Base-by-base conservation (phyloP, 768 basidiomycete species). In the Naganishia friedmannii region DNA sequence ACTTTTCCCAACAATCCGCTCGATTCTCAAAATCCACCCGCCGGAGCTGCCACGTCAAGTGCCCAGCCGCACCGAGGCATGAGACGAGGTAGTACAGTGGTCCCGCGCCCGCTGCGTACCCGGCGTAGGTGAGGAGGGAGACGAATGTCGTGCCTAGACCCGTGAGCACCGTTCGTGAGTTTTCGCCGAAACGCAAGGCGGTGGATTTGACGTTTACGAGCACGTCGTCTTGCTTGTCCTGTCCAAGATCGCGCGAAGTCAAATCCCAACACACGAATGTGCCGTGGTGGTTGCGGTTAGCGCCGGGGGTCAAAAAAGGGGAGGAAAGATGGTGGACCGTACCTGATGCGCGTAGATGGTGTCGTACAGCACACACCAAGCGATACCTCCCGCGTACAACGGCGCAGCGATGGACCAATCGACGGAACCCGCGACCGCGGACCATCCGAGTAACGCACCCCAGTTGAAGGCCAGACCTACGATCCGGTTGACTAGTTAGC, bases 261-360 rank as follows among this genome's bases (percentile, higher is more conserved):
- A n/a, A n/a, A n/a, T n/a, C n/a, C n/a, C n/a, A n/a, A n/a, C n/a
- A 28, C 66, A n/a, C 45, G 51, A 26, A 48, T 12, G 34, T 12
- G 34, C 34, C 34, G 12, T 37, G 34, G 12, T 37, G 34, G 34
- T 37, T n/a, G n/a, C n/a, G n/a, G n/a, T n/a, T n/a, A n/a, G n/a
- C n/a, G n/a, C n/a, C n/a, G n/a, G n/a, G n/a, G n/a, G n/a, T n/a
- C n/a, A n/a, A n/a, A n/a, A n/a, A 15, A 13, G 15, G 15, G 42
- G 39, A 37, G 42, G 12, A 31, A 17, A 57, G 31, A 66, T 34
- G 31, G 31, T 17, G 28, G 72, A 17, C 7, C 82, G 34, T 71
- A 90, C 92, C 84, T 97, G 95, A 80, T 99, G 96, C 2, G 96
- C 96, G 76, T 98, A 98, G 74, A 98, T 93, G 58, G 89, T 95